Evolutionary conservation across 345 rosid species (phyloP).

Genomic region (Lumnitzera littorea): DNA sequence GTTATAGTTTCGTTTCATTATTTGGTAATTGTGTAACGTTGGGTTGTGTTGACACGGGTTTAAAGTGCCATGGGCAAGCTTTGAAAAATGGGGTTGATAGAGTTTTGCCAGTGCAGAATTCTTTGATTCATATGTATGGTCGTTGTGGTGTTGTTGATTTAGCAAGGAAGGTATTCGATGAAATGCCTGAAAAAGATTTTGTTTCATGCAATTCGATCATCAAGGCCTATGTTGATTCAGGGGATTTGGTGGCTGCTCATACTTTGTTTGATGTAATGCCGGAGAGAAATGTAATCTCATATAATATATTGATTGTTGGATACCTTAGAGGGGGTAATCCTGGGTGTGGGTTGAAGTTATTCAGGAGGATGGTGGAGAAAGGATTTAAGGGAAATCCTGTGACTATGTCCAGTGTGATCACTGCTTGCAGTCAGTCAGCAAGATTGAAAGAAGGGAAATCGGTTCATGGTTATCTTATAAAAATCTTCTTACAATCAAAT

Average conservation of each 20-base stretch:
- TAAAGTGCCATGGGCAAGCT: constrained; percentile 52
- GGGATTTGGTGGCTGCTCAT: constrained; percentile 31
- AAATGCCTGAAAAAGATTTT: constrained; percentile 40
- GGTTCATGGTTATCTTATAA: constrained; percentile 47
- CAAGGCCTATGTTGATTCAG: constrained; percentile 15
- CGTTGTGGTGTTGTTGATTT: constrained; percentile 26
- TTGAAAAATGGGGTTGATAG: constrained; percentile 41
- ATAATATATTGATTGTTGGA: constrained; percentile 59
- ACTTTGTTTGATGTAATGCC: constrained; percentile 43
- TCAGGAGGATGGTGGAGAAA: constrained; percentile 39
- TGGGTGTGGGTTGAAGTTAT: constrained; percentile 46
- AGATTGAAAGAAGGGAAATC: constrained; percentile 68
- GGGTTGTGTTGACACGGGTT: constrained; percentile 29
- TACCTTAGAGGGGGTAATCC: constrained; percentile 43
- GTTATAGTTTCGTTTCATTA: constrained; percentile 51
- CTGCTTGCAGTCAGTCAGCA: constrained; percentile 57
- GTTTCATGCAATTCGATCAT: constrained; percentile 53
- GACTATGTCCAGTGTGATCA: constrained; percentile 35
- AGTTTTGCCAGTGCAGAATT: constrained; percentile 47
- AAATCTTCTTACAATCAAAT: constrained; percentile 18
- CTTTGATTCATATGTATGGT: constrained; percentile 41
- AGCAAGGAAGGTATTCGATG: constrained; percentile 41
- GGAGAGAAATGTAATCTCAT: constrained; percentile 37
- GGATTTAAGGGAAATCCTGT: constrained; percentile 33
- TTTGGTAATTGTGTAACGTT: constrained; percentile 35